Evolutionary conservation across 257 asterid genomes (phyloP).

Genomic region (Rauvolfia tetraphylla): DNA sequence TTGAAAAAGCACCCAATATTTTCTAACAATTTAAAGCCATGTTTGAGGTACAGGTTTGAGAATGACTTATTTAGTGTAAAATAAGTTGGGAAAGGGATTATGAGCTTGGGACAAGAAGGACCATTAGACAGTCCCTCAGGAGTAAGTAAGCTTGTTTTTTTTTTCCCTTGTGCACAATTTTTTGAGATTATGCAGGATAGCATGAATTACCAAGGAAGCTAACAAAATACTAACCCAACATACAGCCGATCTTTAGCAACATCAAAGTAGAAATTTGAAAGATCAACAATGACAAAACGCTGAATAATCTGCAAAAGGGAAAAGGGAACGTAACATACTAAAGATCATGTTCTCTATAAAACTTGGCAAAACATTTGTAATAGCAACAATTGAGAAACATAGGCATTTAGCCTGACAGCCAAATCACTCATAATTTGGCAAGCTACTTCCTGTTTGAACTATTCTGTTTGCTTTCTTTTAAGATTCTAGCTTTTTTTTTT

Average conservation of each 20-base stretch:
- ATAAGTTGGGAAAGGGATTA: not conserved
- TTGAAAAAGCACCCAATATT: not conserved
- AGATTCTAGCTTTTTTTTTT: not conserved
- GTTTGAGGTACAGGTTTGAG: not conserved
- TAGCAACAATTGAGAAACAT: not conserved
- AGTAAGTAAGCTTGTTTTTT: not conserved
- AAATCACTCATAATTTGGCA: not conserved
- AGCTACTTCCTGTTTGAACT: not conserved
- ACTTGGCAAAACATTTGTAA: not conserved
- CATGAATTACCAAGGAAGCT: slow-evolving; percentile 3
- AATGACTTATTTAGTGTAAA: too few relatives aligned
- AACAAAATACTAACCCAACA: slow-evolving; percentile 64
- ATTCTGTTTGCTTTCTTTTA: not conserved
- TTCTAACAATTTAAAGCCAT: not conserved
- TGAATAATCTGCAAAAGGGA: slow-evolving; percentile 65
- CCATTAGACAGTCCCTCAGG: not conserved
- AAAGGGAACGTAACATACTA: not conserved
- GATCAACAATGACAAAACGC: slow-evolving; percentile 88
- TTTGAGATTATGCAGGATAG: not conserved
- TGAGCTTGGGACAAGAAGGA: not conserved
- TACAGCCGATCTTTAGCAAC: slow-evolving; percentile 96
- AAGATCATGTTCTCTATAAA: not conserved
- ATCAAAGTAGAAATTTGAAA: slow-evolving; percentile 92
- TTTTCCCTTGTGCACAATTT: not conserved
- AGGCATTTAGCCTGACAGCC: not conserved